Conservation (phyloP, 2,329 filamentous ascomycete genomes). For the Clarireedia hainanense region DNA sequence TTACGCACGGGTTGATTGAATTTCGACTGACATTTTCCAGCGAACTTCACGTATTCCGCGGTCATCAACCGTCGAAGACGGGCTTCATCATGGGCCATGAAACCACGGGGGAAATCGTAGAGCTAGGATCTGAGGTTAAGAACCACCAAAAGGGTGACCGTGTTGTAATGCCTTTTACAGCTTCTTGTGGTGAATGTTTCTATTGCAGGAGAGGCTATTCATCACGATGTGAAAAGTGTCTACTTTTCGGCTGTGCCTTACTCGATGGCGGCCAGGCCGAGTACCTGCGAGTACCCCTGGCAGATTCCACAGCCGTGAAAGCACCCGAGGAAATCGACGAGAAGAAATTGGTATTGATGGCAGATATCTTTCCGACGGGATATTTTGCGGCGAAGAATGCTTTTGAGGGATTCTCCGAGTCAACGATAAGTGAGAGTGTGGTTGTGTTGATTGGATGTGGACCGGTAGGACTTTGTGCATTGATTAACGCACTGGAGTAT, state of each 20-base stretch:
- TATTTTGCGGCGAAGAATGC: conserved; percentile 78
- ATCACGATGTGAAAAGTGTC: conserved; percentile 64
- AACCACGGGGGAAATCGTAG: conserved; percentile 68
- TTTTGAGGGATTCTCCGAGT: conserved; percentile 50
- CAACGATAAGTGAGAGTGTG: conserved; percentile 56
- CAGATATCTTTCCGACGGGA: conserved; percentile 84
- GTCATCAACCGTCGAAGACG: conserved; percentile 61
- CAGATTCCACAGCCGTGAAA: conserved; percentile 72
- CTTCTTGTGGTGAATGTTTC: conserved; percentile 69
- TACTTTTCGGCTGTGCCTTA: conserved; percentile 60
- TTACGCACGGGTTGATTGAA: neutral
- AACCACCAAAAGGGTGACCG: conserved; percentile 65
- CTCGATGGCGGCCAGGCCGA: conserved; percentile 79
- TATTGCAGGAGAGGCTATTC: conserved; percentile 75
- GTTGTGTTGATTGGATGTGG: conserved; percentile 81
- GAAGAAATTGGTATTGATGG: conserved; percentile 75
- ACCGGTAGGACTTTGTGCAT: conserved; percentile 75
- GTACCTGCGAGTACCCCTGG: conserved; percentile 72
- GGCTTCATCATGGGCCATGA: conserved; percentile 70
- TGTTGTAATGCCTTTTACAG: conserved; percentile 77
- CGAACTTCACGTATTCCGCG: conserved; percentile 79
- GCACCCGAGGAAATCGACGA: conserved; percentile 66
- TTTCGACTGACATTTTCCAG: conserved; percentile 32
- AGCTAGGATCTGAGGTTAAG: conserved; percentile 60
- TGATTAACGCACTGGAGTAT: conserved; percentile 69